phyloP scores from a whole-genome alignment of 805 yeast genomes.

The Metschnikowia cubensis region DNA sequence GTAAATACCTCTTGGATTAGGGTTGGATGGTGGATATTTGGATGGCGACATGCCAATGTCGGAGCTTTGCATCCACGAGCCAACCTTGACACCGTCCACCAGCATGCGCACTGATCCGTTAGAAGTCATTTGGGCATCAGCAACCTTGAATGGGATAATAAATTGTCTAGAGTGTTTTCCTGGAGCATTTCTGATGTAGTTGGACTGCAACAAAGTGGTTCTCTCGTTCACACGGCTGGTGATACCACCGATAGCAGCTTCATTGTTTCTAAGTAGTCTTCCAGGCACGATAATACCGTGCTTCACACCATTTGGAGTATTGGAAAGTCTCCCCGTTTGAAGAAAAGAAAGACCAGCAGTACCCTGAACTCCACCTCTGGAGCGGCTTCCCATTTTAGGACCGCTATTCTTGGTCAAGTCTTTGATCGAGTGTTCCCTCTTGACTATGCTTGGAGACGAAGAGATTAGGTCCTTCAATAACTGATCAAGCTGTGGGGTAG shows the following conservation, averaged over 20 bases:
- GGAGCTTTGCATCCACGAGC: constrained; percentile 36
- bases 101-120: constrained; percentile 38
- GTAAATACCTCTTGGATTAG: constrained; percentile 28
- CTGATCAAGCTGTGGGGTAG: constrained; percentile 22
- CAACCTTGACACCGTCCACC: constrained; percentile 40
- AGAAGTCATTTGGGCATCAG: constrained; percentile 32
- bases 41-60: constrained; percentile 17
- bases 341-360: constrained; percentile 74
- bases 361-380: constrained; percentile 45
- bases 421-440: constrained; percentile 19
- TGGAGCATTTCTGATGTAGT: constrained; percentile 32
- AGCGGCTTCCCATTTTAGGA: constrained; percentile 7
- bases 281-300: constrained; percentile 61
- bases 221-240: constrained; percentile 34
- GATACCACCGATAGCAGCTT: constrained; percentile 58
- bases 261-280: constrained; percentile 49
- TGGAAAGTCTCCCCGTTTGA: constrained; percentile 62
- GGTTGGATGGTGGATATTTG: constrained; percentile 31
- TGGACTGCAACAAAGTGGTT: constrained; percentile 31
- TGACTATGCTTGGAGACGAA: constrained; percentile 19
- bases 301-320: constrained; percentile 67
- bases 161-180: constrained; percentile 42
- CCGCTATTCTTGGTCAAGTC: constrained; percentile 23
- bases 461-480: constrained; percentile 34
- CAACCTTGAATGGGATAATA: constrained; percentile 40